phyloP scores from a whole-genome alignment of 1,284 basidiomycete species.

The Sanghuangporus weigelae region DNA sequence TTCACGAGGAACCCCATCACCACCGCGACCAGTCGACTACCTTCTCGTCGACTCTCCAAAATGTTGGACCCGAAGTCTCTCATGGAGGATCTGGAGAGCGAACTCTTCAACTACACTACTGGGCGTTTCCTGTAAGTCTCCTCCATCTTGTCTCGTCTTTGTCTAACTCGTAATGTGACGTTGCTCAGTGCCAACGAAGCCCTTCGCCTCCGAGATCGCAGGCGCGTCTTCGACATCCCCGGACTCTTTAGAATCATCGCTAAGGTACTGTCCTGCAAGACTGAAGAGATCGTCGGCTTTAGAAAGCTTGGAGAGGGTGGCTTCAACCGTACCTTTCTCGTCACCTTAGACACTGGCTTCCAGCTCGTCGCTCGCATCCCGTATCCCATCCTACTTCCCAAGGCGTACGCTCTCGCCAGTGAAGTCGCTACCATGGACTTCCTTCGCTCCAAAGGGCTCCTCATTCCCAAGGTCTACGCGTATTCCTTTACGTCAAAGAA shows the following conservation, averaged over 20 bases:
- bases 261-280: no score
- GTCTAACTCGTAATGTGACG: slow-evolving; percentile 15
- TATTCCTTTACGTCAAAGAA: slow-evolving; percentile 47
- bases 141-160: slow-evolving; percentile 13
- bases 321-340: slow-evolving; percentile 40
- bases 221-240: slow-evolving; percentile 19
- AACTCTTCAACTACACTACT: slow-evolving; percentile 39
- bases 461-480: slow-evolving; percentile 43
- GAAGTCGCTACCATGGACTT: slow-evolving; percentile 47
- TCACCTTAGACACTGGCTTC: slow-evolving; percentile 39
- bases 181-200: slow-evolving; percentile 18
- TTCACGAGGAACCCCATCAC: no score
- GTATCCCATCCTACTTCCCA: slow-evolving; percentile 39
- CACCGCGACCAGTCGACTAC: no score
- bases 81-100: slow-evolving; percentile 26
- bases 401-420: slow-evolving; percentile 41
- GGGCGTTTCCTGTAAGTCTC: slow-evolving; percentile 22
- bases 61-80: no score
- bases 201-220: slow-evolving; percentile 20
- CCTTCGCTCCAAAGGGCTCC: slow-evolving; percentile 41
- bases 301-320: slow-evolving; percentile 41
- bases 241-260: slow-evolving; percentile 21
- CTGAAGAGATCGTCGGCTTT: slow-evolving; percentile 31
- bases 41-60: no score
- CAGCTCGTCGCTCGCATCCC: slow-evolving; percentile 45